Base-by-base conservation (phyloP, 345 rosid genomes). In the Bruguiera parviflora region DNA sequence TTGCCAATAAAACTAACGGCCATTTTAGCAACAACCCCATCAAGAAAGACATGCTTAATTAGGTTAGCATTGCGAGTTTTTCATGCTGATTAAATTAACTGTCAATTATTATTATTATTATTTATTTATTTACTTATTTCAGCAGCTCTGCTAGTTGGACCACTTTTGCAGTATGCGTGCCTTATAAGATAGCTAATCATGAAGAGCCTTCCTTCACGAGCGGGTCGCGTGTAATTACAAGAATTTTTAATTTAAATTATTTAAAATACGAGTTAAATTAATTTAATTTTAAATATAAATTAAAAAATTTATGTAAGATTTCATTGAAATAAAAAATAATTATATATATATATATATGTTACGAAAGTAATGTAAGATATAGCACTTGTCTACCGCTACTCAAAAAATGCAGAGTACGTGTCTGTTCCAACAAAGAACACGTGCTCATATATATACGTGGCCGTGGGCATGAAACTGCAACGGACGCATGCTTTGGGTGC, bases 121-220 rank as follows among this genome's bases (percentile, higher is more conserved):
- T 3, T 39, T 2, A 2, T 15, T 16, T 71, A 39, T 31, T 0
- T 60, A 53, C 59, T 65, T 25, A 16, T 9, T 37, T 37, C 39
- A 73, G 25, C 31, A 18, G 73, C 27, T 66, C 56, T 4, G 76
- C 67, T 67, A 62, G 72, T 67, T 73, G 68, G 66, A 58, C n/a
- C 58, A 27, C 19, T 37, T 52, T 10, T 58, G 19, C 22, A 47
- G 11, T 35, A 74, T 75, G 71, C 73, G 66, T 75, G 67, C 67
- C 70, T 69, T 75, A 52, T 31, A 75, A 75, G 78, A 53, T 59
- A 58, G 59, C n/a, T 27, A 33, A 57, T 64, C 65, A 32, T 31
- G 24, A 75, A 29, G 33, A 27, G 27, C 11, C 70, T 75, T 70
- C 47, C 21, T 18, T 51, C 52, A 19, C 60, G 65, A 69, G 78